phyloP scores from a whole-genome alignment of 2,329 filamentous ascomycete genomes.

The Pyricularia grisea region DNA sequence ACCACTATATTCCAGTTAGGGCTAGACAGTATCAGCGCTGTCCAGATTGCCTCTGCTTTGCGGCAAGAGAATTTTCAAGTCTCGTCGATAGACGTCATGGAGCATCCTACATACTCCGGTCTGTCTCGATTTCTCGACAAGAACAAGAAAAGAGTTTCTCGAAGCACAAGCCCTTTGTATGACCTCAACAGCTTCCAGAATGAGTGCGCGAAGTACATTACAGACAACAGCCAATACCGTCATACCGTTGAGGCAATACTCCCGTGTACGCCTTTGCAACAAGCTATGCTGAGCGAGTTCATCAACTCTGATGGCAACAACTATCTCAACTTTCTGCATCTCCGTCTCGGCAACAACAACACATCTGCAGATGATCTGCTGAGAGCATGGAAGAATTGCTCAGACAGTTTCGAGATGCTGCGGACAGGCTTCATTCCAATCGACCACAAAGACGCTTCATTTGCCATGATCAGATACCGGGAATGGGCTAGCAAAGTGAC shows the following conservation, averaged over 20 bases:
- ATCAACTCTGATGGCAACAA: slow-evolving; percentile 53
- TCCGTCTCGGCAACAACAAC: slow-evolving; percentile 31
- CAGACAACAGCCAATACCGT: not conserved
- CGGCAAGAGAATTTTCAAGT: slow-evolving; percentile 48
- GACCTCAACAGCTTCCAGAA: slow-evolving; percentile 30
- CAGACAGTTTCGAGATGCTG: slow-evolving; percentile 57
- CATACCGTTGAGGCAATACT: slow-evolving; percentile 45
- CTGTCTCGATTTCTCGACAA: slow-evolving; percentile 19
- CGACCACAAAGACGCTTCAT: slow-evolving; percentile 50
- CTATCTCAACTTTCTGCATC: slow-evolving; percentile 67
- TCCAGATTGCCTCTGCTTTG: slow-evolving; percentile 64
- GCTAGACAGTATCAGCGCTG: slow-evolving; percentile 80
- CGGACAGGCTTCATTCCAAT: slow-evolving; percentile 63
- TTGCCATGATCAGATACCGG: slow-evolving; percentile 53
- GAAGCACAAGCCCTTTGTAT: slow-evolving; percentile 14
- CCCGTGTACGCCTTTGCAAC: slow-evolving; percentile 73
- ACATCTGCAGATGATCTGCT: slow-evolving; percentile 24
- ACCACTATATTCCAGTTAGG: slow-evolving; percentile 84
- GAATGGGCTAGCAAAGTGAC: slow-evolving; percentile 7
- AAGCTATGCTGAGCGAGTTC: slow-evolving; percentile 71
- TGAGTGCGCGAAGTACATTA: not conserved
- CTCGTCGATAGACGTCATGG: slow-evolving; percentile 66
- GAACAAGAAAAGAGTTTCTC: not conserved
- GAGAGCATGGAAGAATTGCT: slow-evolving; percentile 49
- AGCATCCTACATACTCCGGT: slow-evolving; percentile 38